Evolutionary conservation across 495 filamentous ascomycete genomes (phyloP).

Genomic region (Patellaria atrata): DNA sequence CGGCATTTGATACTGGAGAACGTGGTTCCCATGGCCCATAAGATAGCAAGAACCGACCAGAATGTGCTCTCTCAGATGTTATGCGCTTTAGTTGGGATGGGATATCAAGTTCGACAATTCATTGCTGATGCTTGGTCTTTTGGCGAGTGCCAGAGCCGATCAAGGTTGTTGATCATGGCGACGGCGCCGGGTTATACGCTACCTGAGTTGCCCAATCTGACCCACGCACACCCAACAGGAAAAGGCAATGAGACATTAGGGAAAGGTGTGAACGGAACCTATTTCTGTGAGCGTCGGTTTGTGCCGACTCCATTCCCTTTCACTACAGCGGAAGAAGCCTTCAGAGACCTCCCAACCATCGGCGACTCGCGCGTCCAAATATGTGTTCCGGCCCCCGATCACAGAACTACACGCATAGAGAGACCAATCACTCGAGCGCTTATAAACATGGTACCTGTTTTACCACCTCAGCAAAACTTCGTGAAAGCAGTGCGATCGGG

Average conservation of each 20-base stretch:
- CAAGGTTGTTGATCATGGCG: constrained; percentile 49
- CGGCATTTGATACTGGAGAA: constrained; percentile 63
- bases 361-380: constrained; percentile 37
- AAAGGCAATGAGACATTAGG: constrained; percentile 34
- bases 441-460: constrained; percentile 28
- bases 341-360: constrained; percentile 44
- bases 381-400: constrained; percentile 49
- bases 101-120: constrained; percentile 54
- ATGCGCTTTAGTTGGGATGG: constrained; percentile 53
- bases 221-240: constrained; percentile 42
- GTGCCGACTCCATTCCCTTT: constrained; percentile 41
- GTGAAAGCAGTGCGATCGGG: constrained; percentile 25
- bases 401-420: constrained; percentile 26
- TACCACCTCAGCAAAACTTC: constrained; percentile 17
- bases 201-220: constrained; percentile 37
- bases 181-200: constrained; percentile 45
- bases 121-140: constrained; percentile 53
- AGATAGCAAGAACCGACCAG: constrained; percentile 21
- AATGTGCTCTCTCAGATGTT: constrained; percentile 56
- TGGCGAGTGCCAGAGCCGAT: constrained; percentile 46
- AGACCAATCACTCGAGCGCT: constrained; percentile 10
- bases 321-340: constrained; percentile 34
- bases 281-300: constrained; percentile 39
- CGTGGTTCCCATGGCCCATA: constrained; percentile 43
- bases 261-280: constrained; percentile 41